Base-by-base conservation (phyloP, 139 green algal species). In the Volvox africanus region DNA sequence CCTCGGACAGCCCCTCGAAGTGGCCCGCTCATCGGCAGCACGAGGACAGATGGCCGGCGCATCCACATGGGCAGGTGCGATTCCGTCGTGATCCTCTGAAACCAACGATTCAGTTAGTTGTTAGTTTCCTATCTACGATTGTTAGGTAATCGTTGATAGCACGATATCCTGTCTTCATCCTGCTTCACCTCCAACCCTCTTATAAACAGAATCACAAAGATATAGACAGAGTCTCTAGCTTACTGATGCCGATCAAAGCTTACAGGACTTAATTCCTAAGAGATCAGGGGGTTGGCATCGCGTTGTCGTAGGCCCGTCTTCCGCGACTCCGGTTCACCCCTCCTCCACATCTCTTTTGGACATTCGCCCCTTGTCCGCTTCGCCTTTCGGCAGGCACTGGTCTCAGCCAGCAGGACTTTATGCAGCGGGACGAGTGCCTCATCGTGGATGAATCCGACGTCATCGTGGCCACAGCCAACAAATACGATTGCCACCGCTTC, bases 401-500 rank as follows among this genome's bases (percentile, higher is more conserved):
- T 28, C 55, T 89, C 11, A 92, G 83, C 11, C 97, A 99, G 93
- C 85, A 97, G 61, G 97, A 99, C 61, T 95, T 98, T 65, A 99
- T 99, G 97, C 78, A 94, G 20, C 93, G 93, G 73, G 98, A 99
- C 82, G 93, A 97, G 80, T 99, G 97, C 93, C 98, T 99, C 44
- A 78, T 99, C 20, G 97, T 99, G 32, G 93, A 99, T 76, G 94
- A 97, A n/a, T 28, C 93, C 5, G 98, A 99, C 86, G 62, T 89
- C 16, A 94, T 99, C 21, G 83, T 94, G 0, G 97, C 98, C 20
- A 93, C 96, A 37, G 94, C 93, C 55, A 97, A 92, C 92, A 99
- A 99, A 93, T 92, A 96, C 44, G 94, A 96, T 67, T 96, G 95
- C 68, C 97, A 99, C 92, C 79, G 89, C 24, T 95, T 95, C 92